These are phyloP conservation scores for Raphidocelis subcapitata DNA, from an alignment of 139 green algal species.

Conservation along the genomic window DNA sequence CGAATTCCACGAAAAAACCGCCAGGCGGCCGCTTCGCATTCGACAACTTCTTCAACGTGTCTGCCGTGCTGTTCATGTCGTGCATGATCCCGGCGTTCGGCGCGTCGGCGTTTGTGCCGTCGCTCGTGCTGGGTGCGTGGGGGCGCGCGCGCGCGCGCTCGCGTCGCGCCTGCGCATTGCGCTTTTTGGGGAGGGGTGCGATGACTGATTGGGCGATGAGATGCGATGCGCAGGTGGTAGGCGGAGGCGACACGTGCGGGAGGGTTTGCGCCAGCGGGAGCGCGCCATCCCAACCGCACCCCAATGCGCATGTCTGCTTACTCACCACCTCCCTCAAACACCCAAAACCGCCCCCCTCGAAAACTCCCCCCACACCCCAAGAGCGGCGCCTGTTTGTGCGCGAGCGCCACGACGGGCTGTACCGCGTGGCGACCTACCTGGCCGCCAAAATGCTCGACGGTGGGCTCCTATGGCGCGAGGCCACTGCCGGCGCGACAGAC, in stretches of 20 bases:
- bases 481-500: too few relatives aligned
- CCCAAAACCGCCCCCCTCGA: neutral
- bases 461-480: neutral
- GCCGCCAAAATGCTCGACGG: conserved; percentile 67
- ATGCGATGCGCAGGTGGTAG: neutral
- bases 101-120: conserved; percentile 75
- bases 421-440: conserved; percentile 80
- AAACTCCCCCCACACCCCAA: conserved; percentile 1
- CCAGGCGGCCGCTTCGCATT: neutral
- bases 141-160: too few relatives aligned
- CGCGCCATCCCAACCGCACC: neutral
- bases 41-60: conserved; percentile 72
- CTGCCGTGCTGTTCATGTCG: conserved; percentile 80
- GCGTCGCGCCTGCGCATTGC: too few relatives aligned
- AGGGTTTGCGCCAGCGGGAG: too few relatives aligned
- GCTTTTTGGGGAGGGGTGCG: neutral
- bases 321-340: neutral
- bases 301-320: neutral
- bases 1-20: conserved; percentile 25
- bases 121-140: conserved; percentile 62
- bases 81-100: conserved; percentile 69
- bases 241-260: too few relatives aligned
- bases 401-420: conserved; percentile 79
- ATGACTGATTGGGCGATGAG: neutral
- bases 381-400: conserved; percentile 77